Evolutionary conservation across 148 eudicot genomes (phyloP), one percentile per base, ranked within the genome.

Genomic region (Nyssa sinensis): DNA sequence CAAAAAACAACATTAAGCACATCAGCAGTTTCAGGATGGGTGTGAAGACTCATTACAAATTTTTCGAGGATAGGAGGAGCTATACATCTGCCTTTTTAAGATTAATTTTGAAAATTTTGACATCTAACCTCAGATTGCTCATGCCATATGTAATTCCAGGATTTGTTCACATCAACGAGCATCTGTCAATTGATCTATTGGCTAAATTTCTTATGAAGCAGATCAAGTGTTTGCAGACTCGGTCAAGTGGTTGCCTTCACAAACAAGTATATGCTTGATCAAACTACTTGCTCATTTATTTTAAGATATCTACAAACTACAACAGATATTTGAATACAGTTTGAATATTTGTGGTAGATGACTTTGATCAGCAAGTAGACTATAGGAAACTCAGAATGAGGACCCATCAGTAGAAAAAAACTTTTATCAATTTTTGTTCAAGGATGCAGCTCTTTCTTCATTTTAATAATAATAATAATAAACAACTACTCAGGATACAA

Each of bases 151-250:
- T 47, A 49, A 8, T 28, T 31, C 58, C 60, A 53, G 17, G 35
- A 64, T 1, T 25, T 31, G 16, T 17, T 69, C 27, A 31, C 12
- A 39, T 30, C 8, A 51, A 13, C 24, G 21, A 14, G 41, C 32
- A 12, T 69, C 4, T 19, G 2, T 31, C 31, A 44, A 44, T 14
- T 19, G 12, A 2, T 12, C 53, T 32, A 4, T 21, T 27, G 4
- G 4, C 10, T 27, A 31, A 51, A 30, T 49, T 8, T 4, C 19
- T 29, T 28, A 29, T 19, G 28, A 4, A 28, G 37, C 7, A 14
- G 71, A 19, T 53, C 61, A 69, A 69, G 53, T 51, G 62, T 5
- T 69, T 24, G 39, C 23, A 69, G 33, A n/a, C 10, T 5, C n/a
- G 19, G 33, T 53, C 44, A 55, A 49, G 31, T 12, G 29, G 62